phyloP scores from a whole-genome alignment of 345 rosid species.

The Citrus maxima region DNA sequence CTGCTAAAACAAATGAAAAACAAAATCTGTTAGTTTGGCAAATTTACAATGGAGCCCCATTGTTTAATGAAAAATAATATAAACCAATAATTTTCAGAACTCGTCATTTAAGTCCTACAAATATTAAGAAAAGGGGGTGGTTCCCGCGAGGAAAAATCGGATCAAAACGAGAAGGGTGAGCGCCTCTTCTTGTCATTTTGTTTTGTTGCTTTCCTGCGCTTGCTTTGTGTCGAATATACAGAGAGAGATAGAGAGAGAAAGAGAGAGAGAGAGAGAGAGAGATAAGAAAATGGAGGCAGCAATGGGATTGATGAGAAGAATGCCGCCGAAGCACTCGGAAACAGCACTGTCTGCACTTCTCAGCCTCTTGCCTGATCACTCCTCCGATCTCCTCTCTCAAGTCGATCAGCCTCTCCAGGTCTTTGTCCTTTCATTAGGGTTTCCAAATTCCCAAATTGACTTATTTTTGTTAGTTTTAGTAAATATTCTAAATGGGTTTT shows the following conservation, averaged over 20 bases:
- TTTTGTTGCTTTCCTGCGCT: no score
- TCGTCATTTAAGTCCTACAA: not conserved
- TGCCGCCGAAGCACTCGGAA: constrained; percentile 87
- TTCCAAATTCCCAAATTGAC: not conserved
- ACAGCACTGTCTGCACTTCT: constrained; percentile 94
- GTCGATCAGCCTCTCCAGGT: constrained; percentile 98
- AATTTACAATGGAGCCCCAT: not conserved
- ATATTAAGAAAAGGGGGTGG: not conserved
- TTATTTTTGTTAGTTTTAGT: not conserved
- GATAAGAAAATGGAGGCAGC: constrained; percentile 38
- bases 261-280: not conserved
- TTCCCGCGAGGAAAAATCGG: constrained; percentile 37
- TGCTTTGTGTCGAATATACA: not conserved
- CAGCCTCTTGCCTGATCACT: constrained; percentile 80
- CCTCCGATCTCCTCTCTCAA: constrained; percentile 98
- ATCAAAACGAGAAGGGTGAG: constrained; percentile 15
- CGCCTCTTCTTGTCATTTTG: constrained; percentile 8
- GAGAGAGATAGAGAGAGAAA: no score
- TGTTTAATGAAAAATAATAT: not conserved
- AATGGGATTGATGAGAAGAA: constrained; percentile 85
- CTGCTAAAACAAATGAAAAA: no score
- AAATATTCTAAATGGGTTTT: not conserved
- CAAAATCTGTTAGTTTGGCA: not conserved
- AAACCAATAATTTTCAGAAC: not conserved
- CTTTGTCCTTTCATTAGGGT: not conserved